Conservation (phyloP, 306 rosid species). For the Gynostemma pentaphyllum region DNA sequence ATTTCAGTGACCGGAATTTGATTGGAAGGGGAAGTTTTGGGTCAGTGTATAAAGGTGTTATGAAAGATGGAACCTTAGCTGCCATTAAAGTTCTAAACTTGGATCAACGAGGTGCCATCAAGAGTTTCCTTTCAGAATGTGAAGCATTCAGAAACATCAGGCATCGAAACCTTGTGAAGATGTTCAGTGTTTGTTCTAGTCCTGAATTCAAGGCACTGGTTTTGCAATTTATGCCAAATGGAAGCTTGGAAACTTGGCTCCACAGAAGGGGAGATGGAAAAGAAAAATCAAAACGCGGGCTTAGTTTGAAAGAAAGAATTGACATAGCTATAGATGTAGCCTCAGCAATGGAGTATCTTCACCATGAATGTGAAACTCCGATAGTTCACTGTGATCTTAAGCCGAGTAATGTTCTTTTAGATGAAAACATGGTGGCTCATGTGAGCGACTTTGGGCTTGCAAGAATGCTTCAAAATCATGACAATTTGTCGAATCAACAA, state of each 20-base stretch:
- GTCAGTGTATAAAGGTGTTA: conserved; percentile 18
- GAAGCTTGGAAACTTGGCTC: conserved; percentile 8
- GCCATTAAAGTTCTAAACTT: conserved; percentile 21
- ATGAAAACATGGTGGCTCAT: conserved; percentile 10
- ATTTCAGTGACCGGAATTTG: conserved; percentile 11
- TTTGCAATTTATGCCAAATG: conserved; percentile 8
- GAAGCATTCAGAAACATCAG: conserved; percentile 9
- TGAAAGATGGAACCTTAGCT: neutral
- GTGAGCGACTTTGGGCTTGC: conserved; percentile 10
- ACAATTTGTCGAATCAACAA: neutral
- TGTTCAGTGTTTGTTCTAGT: conserved; percentile 16
- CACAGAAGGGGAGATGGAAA: neutral
- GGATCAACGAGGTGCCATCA: conserved; percentile 9
- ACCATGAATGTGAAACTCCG: conserved; percentile 2
- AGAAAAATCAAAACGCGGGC: neutral
- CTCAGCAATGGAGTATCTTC: conserved; percentile 11
- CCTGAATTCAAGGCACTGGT: conserved; percentile 12
- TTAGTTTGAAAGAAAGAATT: neutral
- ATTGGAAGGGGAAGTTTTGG: conserved; percentile 21
- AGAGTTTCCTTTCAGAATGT: conserved; percentile 17
- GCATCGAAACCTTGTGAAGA: conserved; percentile 11
- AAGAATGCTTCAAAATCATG: neutral
- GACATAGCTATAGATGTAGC: conserved; percentile 12
- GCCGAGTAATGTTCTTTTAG: conserved; percentile 13
- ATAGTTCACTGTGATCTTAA: conserved; percentile 13